phyloP scores from a whole-genome alignment of 2,329 filamentous ascomycete genomes.

The Penicillium sp. region DNA sequence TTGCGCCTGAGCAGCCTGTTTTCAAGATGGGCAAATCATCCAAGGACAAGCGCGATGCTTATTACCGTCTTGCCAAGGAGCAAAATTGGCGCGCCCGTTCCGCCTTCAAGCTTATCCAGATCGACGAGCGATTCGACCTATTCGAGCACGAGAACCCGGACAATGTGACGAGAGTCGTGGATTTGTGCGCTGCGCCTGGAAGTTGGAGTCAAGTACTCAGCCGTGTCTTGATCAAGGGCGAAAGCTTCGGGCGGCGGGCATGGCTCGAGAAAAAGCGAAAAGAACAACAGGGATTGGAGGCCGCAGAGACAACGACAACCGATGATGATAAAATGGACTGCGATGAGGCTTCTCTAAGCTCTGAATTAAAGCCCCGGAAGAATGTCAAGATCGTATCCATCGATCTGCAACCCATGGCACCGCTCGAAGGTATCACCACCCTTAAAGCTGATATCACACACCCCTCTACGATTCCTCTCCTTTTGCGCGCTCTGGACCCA shows the following conservation, averaged over 20 bases:
- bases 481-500: constrained; percentile 80
- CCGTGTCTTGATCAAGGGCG: constrained; percentile 86
- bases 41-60: constrained; percentile 97
- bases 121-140: constrained; percentile 94
- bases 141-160: constrained; percentile 63
- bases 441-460: constrained; percentile 96
- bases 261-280: constrained; percentile 82
- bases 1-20: neutral
- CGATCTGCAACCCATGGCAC: constrained; percentile 93
- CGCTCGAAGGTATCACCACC: constrained; percentile 86
- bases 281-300: constrained; percentile 42
- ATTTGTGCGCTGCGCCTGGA: constrained; percentile 91
- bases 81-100: constrained; percentile 97
- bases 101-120: constrained; percentile 94
- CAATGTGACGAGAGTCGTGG: constrained; percentile 86
- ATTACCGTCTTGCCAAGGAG: constrained; percentile 96
- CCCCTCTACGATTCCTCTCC: constrained; percentile 85
- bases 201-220: constrained; percentile 98
- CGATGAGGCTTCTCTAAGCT: constrained; percentile 29
- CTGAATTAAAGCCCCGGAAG: constrained; percentile 53
- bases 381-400: constrained; percentile 94
- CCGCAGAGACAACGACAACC: constrained; percentile 15
- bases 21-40: constrained; percentile 85
- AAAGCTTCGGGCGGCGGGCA: constrained; percentile 79
- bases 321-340: constrained; percentile 25